Conservation (phyloP, 2,329 filamentous ascomycete genomes). For the Aspergillus intermedius region DNA sequence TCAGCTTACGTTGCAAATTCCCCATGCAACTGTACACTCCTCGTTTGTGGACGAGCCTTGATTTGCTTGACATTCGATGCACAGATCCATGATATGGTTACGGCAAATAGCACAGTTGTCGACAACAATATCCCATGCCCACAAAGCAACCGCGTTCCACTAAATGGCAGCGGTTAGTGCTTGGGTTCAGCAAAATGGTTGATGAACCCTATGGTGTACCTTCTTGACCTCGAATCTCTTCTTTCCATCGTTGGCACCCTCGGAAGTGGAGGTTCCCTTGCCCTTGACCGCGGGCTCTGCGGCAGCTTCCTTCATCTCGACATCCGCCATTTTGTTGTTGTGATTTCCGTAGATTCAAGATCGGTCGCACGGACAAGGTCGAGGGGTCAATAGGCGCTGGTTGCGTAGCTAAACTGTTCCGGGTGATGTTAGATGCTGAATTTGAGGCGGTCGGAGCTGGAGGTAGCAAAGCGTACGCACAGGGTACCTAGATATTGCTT, state of each 20-base stretch:
- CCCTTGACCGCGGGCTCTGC: constrained; percentile 45
- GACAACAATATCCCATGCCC: constrained; percentile 99
- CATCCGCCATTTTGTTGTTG: constrained; percentile 67
- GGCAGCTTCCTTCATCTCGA: constrained; percentile 90
- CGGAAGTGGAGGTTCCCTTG: constrained; percentile 51
- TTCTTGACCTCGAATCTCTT: constrained; percentile 99
- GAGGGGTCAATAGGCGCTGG: neutral
- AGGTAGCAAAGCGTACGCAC: too few species aligned
- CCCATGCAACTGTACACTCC: constrained; percentile 98
- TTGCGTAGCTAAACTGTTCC: constrained; percentile 1
- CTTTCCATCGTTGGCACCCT: constrained; percentile 59
- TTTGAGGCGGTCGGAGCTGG: constrained; percentile 14
- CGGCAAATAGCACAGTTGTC: constrained; percentile 99
- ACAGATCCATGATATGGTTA: constrained; percentile 99
- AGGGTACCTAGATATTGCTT: neutral
- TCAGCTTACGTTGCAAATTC: constrained; percentile 86
- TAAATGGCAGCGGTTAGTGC: constrained; percentile 33
- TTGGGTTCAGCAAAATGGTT: neutral
- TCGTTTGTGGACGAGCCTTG: constrained; percentile 95
- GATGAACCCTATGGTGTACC: constrained; percentile 46
- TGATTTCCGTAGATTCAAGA: neutral
- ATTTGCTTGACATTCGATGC: constrained; percentile 98
- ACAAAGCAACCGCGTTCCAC: constrained; percentile 98
- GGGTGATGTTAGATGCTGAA: constrained; percentile 4
- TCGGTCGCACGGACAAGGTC: neutral